phyloP scores from a whole-genome alignment of 2,329 filamentous ascomycete genomes.

The Furcasterigmium furcatum region DNA sequence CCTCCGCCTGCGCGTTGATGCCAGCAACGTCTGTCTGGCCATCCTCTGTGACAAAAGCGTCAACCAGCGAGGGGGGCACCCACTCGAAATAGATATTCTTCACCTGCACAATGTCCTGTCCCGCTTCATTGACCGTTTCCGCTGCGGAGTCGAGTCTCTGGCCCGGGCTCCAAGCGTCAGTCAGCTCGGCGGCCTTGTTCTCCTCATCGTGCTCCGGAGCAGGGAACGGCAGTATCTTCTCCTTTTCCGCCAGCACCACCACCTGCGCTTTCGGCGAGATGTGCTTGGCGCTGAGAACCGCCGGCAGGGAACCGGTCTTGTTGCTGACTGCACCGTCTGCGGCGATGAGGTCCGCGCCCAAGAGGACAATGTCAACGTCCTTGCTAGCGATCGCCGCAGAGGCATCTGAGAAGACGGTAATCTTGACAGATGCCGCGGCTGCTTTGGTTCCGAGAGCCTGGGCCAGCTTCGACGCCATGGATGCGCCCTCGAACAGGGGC shows the following conservation, averaged over 20 bases:
- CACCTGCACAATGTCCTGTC: slow-evolving; percentile 22
- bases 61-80: slow-evolving; percentile 46
- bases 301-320: slow-evolving; percentile 62
- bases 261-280: slow-evolving; percentile 42
- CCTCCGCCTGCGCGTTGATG: slow-evolving; percentile 34
- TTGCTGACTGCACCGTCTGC: slow-evolving; percentile 58
- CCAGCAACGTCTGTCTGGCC: slow-evolving; percentile 37
- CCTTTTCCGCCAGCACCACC: slow-evolving; percentile 54
- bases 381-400: slow-evolving; percentile 49
- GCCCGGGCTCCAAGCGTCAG: slow-evolving; percentile 37
- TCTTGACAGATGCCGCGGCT: slow-evolving; percentile 10
- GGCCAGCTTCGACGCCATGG: slow-evolving; percentile 43
- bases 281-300: slow-evolving; percentile 50
- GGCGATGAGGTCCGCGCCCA: slow-evolving; percentile 64
- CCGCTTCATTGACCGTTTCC: not conserved
- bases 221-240: slow-evolving; percentile 52
- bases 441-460: not conserved
- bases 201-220: slow-evolving; percentile 37
- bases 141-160: slow-evolving; percentile 11
- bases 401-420: slow-evolving; percentile 59
- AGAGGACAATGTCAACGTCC: slow-evolving; percentile 53
- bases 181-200: slow-evolving; percentile 51
- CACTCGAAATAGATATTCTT: slow-evolving; percentile 60
- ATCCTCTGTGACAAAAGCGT: slow-evolving; percentile 53
- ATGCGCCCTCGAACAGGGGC: slow-evolving; percentile 63